Base-by-base conservation (phyloP, 352 stramenopile species). In the Phytophthora colocasiae region DNA sequence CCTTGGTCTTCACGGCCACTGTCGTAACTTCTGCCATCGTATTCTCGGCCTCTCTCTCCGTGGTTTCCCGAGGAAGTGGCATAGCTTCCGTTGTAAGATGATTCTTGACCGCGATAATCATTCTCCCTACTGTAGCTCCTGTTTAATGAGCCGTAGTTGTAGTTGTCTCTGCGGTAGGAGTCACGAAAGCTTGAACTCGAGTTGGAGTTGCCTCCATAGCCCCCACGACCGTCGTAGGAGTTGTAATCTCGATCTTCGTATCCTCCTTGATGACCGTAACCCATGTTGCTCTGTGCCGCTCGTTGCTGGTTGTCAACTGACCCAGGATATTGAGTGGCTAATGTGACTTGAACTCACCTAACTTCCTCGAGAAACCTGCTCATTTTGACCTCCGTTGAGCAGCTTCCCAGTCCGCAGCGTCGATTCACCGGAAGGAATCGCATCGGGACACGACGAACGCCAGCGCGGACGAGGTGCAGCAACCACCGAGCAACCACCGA, bases 71-170 rank as follows among this genome's bases (percentile, higher is more conserved):
- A 46, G 17, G 39, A 51, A n/a, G 10, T 46, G 22, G 40, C 24
- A 31, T 63, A 58, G 10, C 26, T 40, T 4, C 44, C 27, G 31
- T 15, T 29, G 54, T 69, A 69, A 15, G 46, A 19, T 1, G 53
- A 14, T 15, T 31, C 49, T 48, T 69, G 62, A 24, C 44, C 58
- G 9, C 46, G 31, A 15, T 69, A 58, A 8, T 63, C 32, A n/a
- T 55, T 61, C n/a, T 36, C 27, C 0, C 39, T 45, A 12, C 10
- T 29, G 40, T 61, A 67, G 43, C 43, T 39, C 9, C 50, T 41
- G 26, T 24, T 48, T 5, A 11, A 11, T 4, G 57, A 36, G 7
- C 36, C 38, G 32, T 49, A 63, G n/a, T 32, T 11, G 32, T 49
- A 63, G 11, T 32, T 11, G 8, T 27, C 31, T 15, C 17, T 9